Base-by-base conservation (phyloP, 768 basidiomycete species). In the Leccinellum rugosiceps region DNA sequence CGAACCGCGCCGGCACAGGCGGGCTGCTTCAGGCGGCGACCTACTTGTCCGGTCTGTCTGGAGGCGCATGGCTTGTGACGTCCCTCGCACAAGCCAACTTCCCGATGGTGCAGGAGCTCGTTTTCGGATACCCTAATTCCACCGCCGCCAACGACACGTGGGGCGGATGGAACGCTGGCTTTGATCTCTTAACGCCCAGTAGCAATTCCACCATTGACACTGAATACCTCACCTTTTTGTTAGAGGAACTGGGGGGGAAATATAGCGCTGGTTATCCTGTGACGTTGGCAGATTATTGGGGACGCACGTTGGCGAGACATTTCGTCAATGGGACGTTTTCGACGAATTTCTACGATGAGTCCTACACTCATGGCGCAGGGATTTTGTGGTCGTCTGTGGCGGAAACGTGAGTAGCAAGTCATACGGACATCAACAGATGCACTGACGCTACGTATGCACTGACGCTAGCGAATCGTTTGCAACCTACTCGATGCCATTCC, bases 1-100 rank as follows among this genome's bases (percentile, higher is more conserved):
- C 78, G 7, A 74, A 67, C 7, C 62, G 59, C 2, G 74, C 69
- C 0, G 83, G 82, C 1, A 70, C 72, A 1, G 83, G 81, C 0
- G 83, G 83, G 0, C 71, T 85, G 17, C 70, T 84, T 38, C 84
- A 85, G 63, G 67, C 78, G 3, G 75, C 82, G 5, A 76, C 77
- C 1, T 85, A 86, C 65, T 63, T 83, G 15, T 52, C 82, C 1
- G 85, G 81, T 1, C 69, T 86, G 11, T 80, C 80, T 0, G 81
- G 80, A 2, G 75, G 75, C 2, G 68, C 73, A 0, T 77, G 76
- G 76, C 48, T 77, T 5, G 30, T 75, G 31, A 74, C 75, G 14
- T 79, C 77, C 3, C 71, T 80, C 38, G 67, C 67, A 1, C 73
- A 79, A 52, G 73, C 76, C 56, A 72, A 76, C 65, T 74, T 79